These are phyloP conservation scores for Starmera caribaea DNA, from an alignment of 805 yeast genomes.

Conservation along the genomic window DNA sequence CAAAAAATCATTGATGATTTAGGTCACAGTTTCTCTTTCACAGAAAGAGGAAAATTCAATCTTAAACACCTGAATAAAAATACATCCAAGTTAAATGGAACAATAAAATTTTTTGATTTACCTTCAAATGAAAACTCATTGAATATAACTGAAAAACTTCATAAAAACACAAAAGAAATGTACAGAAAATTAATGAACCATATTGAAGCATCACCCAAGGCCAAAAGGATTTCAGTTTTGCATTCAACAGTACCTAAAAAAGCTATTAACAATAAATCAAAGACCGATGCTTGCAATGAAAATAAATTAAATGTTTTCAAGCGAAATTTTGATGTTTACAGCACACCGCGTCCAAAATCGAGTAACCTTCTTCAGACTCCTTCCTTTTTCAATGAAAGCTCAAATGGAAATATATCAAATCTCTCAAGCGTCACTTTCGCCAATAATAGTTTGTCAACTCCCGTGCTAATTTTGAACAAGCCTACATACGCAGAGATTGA, in stretches of 20 bases:
- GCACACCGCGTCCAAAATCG: constrained; percentile 21
- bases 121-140: background rate
- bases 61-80: constrained; percentile 1
- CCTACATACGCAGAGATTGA: constrained; percentile 5
- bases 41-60: constrained; percentile 25
- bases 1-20: constrained; percentile 16
- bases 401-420: constrained; percentile 12
- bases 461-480: constrained; percentile 1
- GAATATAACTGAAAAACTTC: background rate
- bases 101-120: background rate
- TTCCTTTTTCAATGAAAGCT: constrained; percentile 14
- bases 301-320: constrained; percentile 6
- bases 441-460: constrained; percentile 3
- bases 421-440: constrained; percentile 19
- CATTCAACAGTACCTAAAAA: constrained; percentile 4
- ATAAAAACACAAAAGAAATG: constrained; percentile 2
- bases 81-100: background rate
- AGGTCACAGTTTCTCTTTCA: constrained; percentile 15
- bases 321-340: constrained; percentile 12
- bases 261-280: background rate
- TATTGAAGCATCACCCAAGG: constrained; percentile 14
- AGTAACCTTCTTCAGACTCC: constrained; percentile 20
- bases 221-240: constrained; percentile 11
- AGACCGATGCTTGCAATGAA: background rate
- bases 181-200: constrained; percentile 2